Conservation (phyloP, 2,329 filamentous ascomycete genomes). For the Thielaviopsis populi region DNA sequence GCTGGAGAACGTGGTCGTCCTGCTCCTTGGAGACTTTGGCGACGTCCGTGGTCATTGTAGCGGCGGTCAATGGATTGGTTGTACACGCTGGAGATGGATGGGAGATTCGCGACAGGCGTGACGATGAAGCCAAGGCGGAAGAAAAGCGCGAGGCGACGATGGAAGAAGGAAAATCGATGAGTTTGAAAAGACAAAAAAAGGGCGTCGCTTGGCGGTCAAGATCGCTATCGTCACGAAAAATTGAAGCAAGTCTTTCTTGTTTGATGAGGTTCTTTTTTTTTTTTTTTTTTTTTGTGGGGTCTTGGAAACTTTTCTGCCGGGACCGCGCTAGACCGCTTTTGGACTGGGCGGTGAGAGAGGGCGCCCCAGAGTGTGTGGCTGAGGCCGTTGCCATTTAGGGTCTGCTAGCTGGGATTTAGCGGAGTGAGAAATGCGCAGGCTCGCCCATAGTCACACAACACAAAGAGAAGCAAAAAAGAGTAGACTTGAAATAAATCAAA, state of each 20-base stretch:
- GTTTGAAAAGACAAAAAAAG: neutral
- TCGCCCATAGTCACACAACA: too few relatives aligned
- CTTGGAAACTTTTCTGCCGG: slow-evolving; percentile 9
- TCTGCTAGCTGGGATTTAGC: neutral
- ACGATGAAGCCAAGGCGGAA: neutral
- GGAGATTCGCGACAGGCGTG: neutral
- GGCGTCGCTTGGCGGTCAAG: neutral
- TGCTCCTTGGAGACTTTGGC: slow-evolving; percentile 32
- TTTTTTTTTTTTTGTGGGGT: slow-evolving; percentile 13
- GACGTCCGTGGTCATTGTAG: slow-evolving; percentile 34
- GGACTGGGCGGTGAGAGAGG: neutral
- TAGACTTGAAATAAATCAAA: neutral
- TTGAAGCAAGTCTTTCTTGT: neutral
- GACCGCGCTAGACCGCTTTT: neutral
- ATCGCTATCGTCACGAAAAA: slow-evolving; percentile 1
- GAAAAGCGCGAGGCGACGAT: neutral
- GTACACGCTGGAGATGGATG: neutral
- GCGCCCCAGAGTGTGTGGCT: neutral
- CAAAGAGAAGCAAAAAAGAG: neutral
- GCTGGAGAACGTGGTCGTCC: slow-evolving; percentile 79
- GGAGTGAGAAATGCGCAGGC: too few relatives aligned
- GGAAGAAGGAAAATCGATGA: neutral
- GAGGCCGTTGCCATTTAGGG: neutral
- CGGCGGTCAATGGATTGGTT: neutral
- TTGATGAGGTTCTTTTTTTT: neutral